Evolutionary conservation across 164 flowering plant genomes (phyloP), one percentile per base, ranked within the genome.

Genomic region (Hamamelis virginiana): DNA sequence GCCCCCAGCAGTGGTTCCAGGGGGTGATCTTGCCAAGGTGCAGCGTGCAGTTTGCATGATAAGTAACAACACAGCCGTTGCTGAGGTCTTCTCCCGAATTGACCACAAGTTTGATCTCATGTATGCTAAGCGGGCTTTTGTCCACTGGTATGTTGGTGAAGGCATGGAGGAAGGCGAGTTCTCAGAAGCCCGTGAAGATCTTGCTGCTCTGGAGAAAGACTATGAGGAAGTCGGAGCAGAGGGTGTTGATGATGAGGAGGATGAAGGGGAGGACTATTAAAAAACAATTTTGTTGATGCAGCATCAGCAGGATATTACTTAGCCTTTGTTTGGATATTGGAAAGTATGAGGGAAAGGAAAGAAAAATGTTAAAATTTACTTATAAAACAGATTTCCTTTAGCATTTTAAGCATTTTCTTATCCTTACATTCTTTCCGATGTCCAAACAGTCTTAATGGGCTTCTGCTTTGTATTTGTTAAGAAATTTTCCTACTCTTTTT

Each of bases 121-220:
- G 94, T 89, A 84, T 64, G 61, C 91, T 0, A 89, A 89, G 78
- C 81, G 89, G 52, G 95, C 95, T 11, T 88, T 90, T 52, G 95
- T 90, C 26, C 95, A 90, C 76, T 90, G 92, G 95, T 90, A 90
- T 62, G 92, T 88, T 11, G 95, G 95, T 44, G 95, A 90, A 71
- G 95, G 95, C 59, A 90, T 90, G 95, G 95, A 90, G 70, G 95
- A 90, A 76, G 95, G 95, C 53, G 95, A 90, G 67, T 90, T 90
- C 76, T 89, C 94, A 0, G 94, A 89, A 77, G 91, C 94, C 46
- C 87, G 94, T 38, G 94, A 89, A 69, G 95, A 90, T 74, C 77
- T 89, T 66, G 95, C 95, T 69, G 92, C 95, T 21, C 89, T 89
- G 4, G 95, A 88, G 80, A 89, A 83, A 66, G 94, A 89, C 78